Conservation (phyloP, 176 grass and related monocot species). For the Ananas comosus region DNA sequence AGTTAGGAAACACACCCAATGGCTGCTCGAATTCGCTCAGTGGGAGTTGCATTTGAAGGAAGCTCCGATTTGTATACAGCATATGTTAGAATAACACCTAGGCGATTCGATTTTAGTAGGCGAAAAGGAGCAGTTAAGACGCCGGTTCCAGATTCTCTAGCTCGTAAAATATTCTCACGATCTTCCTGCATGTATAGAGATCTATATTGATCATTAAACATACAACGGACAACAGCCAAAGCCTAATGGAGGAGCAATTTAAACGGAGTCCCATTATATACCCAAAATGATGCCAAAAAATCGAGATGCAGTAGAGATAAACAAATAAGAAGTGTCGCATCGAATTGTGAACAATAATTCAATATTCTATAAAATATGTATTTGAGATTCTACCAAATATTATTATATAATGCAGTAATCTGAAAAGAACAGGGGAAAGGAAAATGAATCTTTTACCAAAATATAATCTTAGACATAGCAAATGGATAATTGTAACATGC, state of each 20-base stretch:
- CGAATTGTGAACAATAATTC: too few species aligned
- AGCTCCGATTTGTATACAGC: slow-evolving; percentile 81
- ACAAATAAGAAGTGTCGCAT: background rate
- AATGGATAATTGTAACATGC: too few species aligned
- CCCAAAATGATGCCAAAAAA: background rate
- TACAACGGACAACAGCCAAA: background rate
- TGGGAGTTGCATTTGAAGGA: slow-evolving; percentile 46
- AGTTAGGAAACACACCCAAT: slow-evolving; percentile 49
- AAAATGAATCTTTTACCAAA: too few species aligned
- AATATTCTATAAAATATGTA: too few species aligned
- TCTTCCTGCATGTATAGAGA: slow-evolving; percentile 49
- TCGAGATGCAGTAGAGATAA: background rate
- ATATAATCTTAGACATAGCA: too few species aligned
- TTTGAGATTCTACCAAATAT: too few species aligned
- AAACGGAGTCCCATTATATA: background rate
- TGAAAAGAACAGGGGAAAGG: too few species aligned
- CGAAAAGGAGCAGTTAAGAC: slow-evolving; percentile 84
- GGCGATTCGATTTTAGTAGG: slow-evolving; percentile 78
- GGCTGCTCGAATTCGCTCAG: slow-evolving; percentile 61
- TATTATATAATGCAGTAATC: too few species aligned
- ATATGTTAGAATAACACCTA: slow-evolving; percentile 86
- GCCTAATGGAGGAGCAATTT: background rate
- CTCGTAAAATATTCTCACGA: slow-evolving; percentile 73
- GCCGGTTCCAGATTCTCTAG: slow-evolving; percentile 79
- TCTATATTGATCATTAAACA: background rate